Conservation (phyloP, 805 yeast species). For the Aciculoconidium aculeatum region DNA sequence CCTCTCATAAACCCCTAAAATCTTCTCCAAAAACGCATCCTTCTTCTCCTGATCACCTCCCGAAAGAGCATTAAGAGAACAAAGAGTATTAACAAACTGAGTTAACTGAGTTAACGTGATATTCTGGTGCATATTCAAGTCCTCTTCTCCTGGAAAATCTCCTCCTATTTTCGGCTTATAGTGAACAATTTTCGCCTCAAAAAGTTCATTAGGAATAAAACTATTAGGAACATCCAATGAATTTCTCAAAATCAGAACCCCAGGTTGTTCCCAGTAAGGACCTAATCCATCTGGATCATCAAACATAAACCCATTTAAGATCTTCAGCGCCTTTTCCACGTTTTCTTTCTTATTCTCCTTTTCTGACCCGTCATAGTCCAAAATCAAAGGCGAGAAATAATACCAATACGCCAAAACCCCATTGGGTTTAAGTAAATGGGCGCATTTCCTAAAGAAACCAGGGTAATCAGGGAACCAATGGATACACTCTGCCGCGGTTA, state of each 20-base stretch:
- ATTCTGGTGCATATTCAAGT: conserved; percentile 3
- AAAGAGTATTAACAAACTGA: conserved; percentile 4
- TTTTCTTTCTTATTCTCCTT: conserved; percentile 11
- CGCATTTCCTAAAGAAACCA: conserved; percentile 22
- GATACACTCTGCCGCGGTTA: conserved; percentile 38
- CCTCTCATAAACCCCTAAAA: conserved; percentile 26
- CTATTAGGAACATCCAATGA: conserved; percentile 38
- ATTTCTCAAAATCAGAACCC: conserved; percentile 49
- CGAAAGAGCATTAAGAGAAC: conserved; percentile 4
- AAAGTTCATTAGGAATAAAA: conserved; percentile 36
- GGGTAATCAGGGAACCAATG: conserved; percentile 38
- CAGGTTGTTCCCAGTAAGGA: conserved; percentile 84
- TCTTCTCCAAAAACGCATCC: conserved; percentile 30
- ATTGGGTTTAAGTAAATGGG: conserved; percentile 30
- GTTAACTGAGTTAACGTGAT: conserved; percentile 2
- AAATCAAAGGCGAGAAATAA: conserved; percentile 35
- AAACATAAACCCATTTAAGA: conserved; percentile 37
- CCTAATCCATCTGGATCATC: conserved; percentile 45
- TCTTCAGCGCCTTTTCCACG: conserved; percentile 17
- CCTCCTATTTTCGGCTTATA: conserved; percentile 1
- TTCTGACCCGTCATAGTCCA: conserved; percentile 19
- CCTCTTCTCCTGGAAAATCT: conserved; percentile 2
- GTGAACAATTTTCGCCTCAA: conserved; percentile 22
- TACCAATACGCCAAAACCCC: conserved; percentile 41
- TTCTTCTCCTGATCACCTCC: conserved; percentile 6